Percentiles rank a stretch among this genome's conserved stretches.
phyloP scores from a whole-genome alignment of 2,329 filamentous ascomycete species.

The Ceratocystis destructans region DNA sequence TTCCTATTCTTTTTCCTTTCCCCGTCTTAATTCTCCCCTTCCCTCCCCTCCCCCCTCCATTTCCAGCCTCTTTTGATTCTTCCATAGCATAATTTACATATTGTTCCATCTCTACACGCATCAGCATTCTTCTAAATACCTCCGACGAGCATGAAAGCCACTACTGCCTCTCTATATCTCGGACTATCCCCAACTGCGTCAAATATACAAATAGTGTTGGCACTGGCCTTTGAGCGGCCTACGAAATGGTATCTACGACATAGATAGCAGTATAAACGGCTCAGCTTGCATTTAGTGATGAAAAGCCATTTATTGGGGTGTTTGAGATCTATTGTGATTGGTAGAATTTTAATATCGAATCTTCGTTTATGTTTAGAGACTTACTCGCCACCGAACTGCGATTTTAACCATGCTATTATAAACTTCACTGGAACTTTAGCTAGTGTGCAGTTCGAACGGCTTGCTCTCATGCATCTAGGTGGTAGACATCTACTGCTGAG shows the following conservation, averaged over 20 bases:
- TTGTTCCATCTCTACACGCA: neutral
- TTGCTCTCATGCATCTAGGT: constrained; percentile 61
- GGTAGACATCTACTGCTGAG: constrained; percentile 70
- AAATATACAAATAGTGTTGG: neutral
- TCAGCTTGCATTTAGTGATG: constrained; percentile 59
- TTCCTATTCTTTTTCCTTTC: neutral
- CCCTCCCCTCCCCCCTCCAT: neutral
- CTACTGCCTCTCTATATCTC: neutral
- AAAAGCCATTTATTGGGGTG: constrained; percentile 57
- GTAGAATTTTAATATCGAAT: too few species aligned
- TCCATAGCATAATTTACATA: neutral
- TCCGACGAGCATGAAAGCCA: neutral
- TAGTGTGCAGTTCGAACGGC: constrained; percentile 63
- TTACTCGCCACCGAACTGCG: constrained; percentile 53
- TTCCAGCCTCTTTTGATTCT: neutral
- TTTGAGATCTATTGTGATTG: neutral
- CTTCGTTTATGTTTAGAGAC: constrained; percentile 30
- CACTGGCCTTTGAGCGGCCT: neutral
- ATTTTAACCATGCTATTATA: constrained; percentile 61
- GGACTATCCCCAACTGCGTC: neutral
- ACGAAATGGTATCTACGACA: neutral
- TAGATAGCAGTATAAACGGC: neutral
- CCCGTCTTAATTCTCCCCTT: neutral
- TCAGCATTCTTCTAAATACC: neutral
- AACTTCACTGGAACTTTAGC: constrained; percentile 60